phyloP scores from a whole-genome alignment of 106 monocot genomes.

The Apostasia ramifera region DNA sequence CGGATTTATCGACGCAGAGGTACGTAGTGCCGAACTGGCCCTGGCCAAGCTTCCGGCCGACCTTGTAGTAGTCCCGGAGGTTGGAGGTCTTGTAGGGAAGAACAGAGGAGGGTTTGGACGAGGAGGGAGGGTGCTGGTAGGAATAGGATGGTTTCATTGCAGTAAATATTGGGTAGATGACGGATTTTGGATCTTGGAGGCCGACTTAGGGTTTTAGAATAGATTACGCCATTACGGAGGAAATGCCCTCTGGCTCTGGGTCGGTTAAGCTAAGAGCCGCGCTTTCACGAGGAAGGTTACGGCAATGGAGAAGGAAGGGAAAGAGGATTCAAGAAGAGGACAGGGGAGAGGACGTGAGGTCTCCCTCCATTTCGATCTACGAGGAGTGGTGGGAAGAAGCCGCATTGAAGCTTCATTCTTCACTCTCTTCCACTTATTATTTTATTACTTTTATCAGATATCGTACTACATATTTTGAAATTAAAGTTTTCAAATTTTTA shows the following conservation, averaged over 20 bases:
- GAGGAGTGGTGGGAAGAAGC: too few relatives aligned
- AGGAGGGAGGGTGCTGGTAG: constrained; percentile 4
- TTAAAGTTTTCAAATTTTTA: too few relatives aligned
- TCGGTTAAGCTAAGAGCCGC: background rate
- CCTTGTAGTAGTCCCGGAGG: constrained; percentile 21
- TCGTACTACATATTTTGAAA: too few relatives aligned
- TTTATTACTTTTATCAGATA: too few relatives aligned
- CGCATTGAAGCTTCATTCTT: too few relatives aligned
- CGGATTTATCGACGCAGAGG: constrained; percentile 20
- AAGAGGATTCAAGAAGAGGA: background rate
- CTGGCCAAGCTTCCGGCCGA: constrained; percentile 26
- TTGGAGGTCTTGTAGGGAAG: constrained; percentile 32
- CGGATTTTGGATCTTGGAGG: background rate
- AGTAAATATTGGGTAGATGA: background rate
- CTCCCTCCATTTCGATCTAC: background rate
- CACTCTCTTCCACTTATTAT: too few relatives aligned
- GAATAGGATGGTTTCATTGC: background rate
- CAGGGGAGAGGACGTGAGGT: background rate
- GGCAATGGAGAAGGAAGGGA: background rate
- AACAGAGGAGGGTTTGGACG: constrained; percentile 16
- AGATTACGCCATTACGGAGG: background rate
- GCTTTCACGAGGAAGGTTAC: background rate
- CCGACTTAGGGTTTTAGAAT: background rate
- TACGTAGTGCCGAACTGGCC: constrained; percentile 28
- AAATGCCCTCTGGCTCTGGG: background rate